Evolutionary conservation across 2,329 filamentous ascomycete genomes (phyloP).

Genomic region (Aspergillus fischeri): DNA sequence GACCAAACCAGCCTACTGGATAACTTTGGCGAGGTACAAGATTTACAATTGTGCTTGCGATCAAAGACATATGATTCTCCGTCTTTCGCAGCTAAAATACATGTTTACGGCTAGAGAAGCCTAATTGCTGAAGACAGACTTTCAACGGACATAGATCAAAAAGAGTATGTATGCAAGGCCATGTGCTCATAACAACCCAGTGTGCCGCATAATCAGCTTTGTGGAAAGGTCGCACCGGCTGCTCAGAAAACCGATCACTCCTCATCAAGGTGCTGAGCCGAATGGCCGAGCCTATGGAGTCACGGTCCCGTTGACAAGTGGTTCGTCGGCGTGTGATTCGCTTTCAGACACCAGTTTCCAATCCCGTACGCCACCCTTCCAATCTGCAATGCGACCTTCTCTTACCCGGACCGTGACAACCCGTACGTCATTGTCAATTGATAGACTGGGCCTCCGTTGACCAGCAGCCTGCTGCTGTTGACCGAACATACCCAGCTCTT

Average conservation of each 20-base stretch:
- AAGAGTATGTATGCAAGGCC: background rate
- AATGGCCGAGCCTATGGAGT: constrained; percentile 1
- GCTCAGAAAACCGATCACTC: background rate
- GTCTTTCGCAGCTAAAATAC: background rate
- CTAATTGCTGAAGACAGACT: background rate
- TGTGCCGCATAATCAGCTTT: background rate
- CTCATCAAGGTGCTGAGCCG: background rate
- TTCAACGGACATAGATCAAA: background rate
- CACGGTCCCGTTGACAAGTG: constrained; percentile 29
- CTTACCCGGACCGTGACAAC: constrained; percentile 82
- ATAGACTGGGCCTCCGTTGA: constrained; percentile 52
- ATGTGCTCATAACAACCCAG: background rate
- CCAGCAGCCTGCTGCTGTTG: constrained; percentile 28
- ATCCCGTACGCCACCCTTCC: constrained; percentile 89
- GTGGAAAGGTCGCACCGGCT: background rate
- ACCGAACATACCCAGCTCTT: constrained; percentile 44
- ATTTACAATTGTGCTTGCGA: background rate
- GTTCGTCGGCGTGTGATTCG: constrained; percentile 15
- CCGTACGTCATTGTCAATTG: constrained; percentile 70
- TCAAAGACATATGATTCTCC: background rate
- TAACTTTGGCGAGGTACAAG: background rate
- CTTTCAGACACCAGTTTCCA: constrained; percentile 50
- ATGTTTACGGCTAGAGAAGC: background rate
- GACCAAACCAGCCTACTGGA: background rate
- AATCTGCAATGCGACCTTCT: constrained; percentile 86